These are phyloP conservation scores for Metschnikowia bowlesiae DNA, from an alignment of 805 yeast genomes.

Conservation along the genomic window DNA sequence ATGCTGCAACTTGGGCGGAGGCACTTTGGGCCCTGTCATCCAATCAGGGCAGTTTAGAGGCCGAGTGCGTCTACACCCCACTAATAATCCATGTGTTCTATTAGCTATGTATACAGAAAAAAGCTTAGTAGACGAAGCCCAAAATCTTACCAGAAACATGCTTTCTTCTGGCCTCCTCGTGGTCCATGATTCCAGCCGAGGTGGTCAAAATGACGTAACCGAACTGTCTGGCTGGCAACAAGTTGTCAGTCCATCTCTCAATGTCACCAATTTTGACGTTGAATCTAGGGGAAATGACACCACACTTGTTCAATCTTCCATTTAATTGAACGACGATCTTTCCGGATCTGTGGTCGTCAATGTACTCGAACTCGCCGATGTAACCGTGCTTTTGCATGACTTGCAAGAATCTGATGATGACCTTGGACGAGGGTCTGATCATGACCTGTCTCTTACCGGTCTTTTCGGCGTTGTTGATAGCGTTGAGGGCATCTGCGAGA, in stretches of 20 bases:
- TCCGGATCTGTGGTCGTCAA: slow-evolving; percentile 35
- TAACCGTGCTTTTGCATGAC: slow-evolving; percentile 88
- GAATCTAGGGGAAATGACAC: slow-evolving; percentile 98
- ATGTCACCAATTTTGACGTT: slow-evolving; percentile 92
- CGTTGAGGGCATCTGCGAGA: slow-evolving; percentile 96
- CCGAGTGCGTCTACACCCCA: neutral
- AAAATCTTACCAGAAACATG: slow-evolving; percentile 98
- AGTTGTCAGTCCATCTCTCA: slow-evolving; percentile 98
- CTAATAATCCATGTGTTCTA: slow-evolving; percentile 1
- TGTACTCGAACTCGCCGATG: slow-evolving; percentile 36
- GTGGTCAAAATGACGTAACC: slow-evolving; percentile 98
- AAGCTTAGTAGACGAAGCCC: slow-evolving; percentile 85
- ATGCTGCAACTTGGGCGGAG: no score
- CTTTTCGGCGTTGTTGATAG: slow-evolving; percentile 98
- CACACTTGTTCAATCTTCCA: slow-evolving; percentile 68
- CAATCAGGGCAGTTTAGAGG: no score
- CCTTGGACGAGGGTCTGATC: slow-evolving; percentile 98
- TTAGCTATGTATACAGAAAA: slow-evolving; percentile 47
- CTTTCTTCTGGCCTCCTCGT: slow-evolving; percentile 99
- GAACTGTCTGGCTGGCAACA: slow-evolving; percentile 98
- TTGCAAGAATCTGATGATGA: slow-evolving; percentile 91
- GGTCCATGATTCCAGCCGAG: slow-evolving; percentile 99
- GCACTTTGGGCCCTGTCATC: no score
- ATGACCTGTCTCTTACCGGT: slow-evolving; percentile 98
- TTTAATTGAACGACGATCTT: slow-evolving; percentile 34